phyloP scores from a whole-genome alignment of 73 alveolate genomes.

The Paramecium octaurelia region DNA sequence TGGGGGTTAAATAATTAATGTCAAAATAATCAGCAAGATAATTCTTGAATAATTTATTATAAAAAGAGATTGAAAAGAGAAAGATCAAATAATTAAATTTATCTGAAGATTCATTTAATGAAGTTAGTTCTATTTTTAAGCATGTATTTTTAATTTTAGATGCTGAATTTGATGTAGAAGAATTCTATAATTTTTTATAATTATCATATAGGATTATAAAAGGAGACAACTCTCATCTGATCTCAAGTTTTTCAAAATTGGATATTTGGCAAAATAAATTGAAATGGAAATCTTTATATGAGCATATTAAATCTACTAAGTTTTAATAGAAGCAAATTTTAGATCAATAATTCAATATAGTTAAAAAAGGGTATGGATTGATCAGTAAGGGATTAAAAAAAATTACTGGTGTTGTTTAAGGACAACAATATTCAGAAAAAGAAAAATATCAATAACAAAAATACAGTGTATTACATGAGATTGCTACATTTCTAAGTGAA shows the following conservation, averaged over 20 bases:
- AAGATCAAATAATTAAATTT: background rate
- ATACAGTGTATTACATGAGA: slow-evolving; percentile 37
- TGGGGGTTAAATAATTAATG: background rate
- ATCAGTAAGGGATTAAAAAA: slow-evolving; percentile 50
- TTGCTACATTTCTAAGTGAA: background rate
- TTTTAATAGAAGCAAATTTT: background rate
- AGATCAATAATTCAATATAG: background rate
- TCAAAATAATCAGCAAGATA: slow-evolving; percentile 7
- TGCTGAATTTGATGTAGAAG: slow-evolving; percentile 33
- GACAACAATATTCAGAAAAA: slow-evolving; percentile 17
- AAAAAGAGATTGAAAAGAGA: background rate
- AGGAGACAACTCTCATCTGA: background rate
- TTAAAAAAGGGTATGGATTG: slow-evolving; percentile 42
- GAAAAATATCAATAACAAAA: slow-evolving; percentile 38
- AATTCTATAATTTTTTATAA: background rate
- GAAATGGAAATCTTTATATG: slow-evolving; percentile 24
- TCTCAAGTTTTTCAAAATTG: background rate
- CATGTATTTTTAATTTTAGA: slow-evolving; percentile 5
- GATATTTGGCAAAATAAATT: background rate
- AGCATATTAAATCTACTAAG: background rate
- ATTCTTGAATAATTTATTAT: background rate
- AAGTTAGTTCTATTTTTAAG: background rate
- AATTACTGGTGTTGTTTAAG: background rate
- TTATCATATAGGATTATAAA: background rate
- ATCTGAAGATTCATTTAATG: slow-evolving; percentile 20